phyloP scores from a whole-genome alignment of 2,329 filamentous ascomycete species.

The Uncinocarpus reesii region DNA sequence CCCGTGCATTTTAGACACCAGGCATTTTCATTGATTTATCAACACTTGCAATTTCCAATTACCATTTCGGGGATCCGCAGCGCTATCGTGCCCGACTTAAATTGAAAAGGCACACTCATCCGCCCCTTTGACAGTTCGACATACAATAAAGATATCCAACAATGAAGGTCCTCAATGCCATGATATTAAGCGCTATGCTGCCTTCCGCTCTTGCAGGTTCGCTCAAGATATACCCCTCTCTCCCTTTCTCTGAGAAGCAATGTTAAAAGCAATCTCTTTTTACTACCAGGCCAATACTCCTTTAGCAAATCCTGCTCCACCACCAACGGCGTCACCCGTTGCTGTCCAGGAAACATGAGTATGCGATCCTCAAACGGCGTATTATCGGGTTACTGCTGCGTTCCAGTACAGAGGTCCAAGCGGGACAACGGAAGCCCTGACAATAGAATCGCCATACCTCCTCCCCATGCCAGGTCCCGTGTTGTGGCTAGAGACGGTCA shows the following conservation, averaged over 20 bases:
- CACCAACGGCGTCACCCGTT: conserved; percentile 5
- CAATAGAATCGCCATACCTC: neutral
- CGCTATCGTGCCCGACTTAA: too few species aligned
- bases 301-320: conserved; percentile 1
- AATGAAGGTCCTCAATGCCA: neutral
- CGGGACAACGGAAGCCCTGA: neutral
- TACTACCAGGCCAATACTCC: neutral
- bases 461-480: neutral
- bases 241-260: neutral
- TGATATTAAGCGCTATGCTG: neutral
- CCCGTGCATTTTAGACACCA: too few species aligned
- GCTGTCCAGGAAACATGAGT: conserved; percentile 10
- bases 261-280: too few species aligned
- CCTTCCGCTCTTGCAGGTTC: conserved; percentile 5
- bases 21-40: too few species aligned
- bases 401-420: conserved; percentile 5
- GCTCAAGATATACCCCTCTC: neutral
- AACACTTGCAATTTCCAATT: too few species aligned
- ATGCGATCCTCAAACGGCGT: conserved; percentile 7
- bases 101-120: too few species aligned
- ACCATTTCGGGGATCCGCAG: too few species aligned
- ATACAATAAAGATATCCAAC: neutral
- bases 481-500: neutral
- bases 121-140: neutral
- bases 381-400: conserved; percentile 10